These are phyloP conservation scores for Rosa chinensis DNA, from an alignment of 306 rosid genomes.

Conservation along the genomic window DNA sequence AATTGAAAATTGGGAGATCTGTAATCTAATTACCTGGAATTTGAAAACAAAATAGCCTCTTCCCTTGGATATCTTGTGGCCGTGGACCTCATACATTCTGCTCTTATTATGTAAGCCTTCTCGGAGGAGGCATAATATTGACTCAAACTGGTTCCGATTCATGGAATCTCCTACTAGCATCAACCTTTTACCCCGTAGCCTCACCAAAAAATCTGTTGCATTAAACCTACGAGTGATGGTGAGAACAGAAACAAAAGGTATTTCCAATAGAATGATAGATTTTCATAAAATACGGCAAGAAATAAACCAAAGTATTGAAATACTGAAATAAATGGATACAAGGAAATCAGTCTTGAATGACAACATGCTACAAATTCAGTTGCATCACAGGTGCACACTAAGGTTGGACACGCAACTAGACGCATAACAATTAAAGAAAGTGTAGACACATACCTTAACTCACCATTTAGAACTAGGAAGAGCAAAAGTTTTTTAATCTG, in stretches of 20 bases:
- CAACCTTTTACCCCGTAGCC: conserved; percentile 73
- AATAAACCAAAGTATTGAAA: not conserved
- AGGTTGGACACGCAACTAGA: not conserved
- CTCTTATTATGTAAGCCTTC: conserved; percentile 80
- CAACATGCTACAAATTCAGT: not conserved
- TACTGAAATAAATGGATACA: conserved; percentile 11
- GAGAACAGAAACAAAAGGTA: conserved; percentile 23
- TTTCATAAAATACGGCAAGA: conserved; percentile 1
- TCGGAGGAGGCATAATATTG: conserved; percentile 76
- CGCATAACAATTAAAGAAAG: not conserved
- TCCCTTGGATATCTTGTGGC: conserved; percentile 88
- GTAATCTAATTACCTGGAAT: conserved; percentile 53
- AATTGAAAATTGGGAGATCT: not conserved
- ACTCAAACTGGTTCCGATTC: conserved; percentile 96
- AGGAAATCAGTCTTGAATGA: conserved; percentile 18
- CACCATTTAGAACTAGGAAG: not conserved
- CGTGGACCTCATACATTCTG: conserved; percentile 79
- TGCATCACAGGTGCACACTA: not conserved
- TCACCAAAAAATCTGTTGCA: conserved; percentile 81
- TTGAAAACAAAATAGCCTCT: conserved; percentile 87
- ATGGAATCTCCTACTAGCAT: conserved; percentile 96
- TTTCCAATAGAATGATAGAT: conserved; percentile 21
- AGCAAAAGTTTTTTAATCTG: not conserved
- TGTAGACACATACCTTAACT: not conserved
- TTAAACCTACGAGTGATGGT: conserved; percentile 64